A percentile compares a stretch with the other conserved stretches of the same genome.
phyloP scores from a whole-genome alignment of 2,329 filamentous ascomycete species.

The Talaromyces sp. region DNA sequence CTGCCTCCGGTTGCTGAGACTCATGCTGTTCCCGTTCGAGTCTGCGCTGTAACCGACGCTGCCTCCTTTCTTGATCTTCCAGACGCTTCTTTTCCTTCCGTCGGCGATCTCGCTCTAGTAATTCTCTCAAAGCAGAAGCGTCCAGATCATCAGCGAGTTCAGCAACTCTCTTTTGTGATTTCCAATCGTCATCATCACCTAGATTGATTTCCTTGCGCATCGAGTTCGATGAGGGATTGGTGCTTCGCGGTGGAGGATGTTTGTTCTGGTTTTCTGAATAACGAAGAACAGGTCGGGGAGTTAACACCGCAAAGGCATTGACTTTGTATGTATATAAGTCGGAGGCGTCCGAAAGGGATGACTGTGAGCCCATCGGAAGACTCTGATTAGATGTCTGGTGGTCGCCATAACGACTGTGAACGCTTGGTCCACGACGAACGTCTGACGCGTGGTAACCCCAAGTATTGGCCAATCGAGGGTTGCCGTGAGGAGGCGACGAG shows the following conservation, averaged over 20 bases:
- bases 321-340: slow-evolving; percentile 76
- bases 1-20: not conserved
- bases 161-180: slow-evolving; percentile 61
- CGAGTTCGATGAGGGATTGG: slow-evolving; percentile 47
- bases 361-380: slow-evolving; percentile 67
- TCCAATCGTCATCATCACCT: slow-evolving; percentile 58
- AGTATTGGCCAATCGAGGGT: slow-evolving; percentile 53
- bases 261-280: slow-evolving; percentile 59
- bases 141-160: slow-evolving; percentile 79
- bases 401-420: slow-evolving; percentile 54
- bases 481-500: slow-evolving; percentile 59
- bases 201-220: slow-evolving; percentile 51
- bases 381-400: slow-evolving; percentile 69
- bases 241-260: slow-evolving; percentile 47
- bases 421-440: slow-evolving; percentile 62
- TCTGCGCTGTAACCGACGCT: slow-evolving; percentile 44
- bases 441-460: slow-evolving; percentile 59
- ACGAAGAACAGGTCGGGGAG: slow-evolving; percentile 78
- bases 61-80: slow-evolving; percentile 62
- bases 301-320: slow-evolving; percentile 73
- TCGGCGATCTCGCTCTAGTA: slow-evolving; percentile 85
- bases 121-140: slow-evolving; percentile 75
- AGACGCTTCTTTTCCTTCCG: slow-evolving; percentile 71
- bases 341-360: slow-evolving; percentile 69
- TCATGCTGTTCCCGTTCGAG: slow-evolving; percentile 53